Evolutionary conservation across 768 basidiomycete genomes (phyloP), one percentile per base, ranked within the genome.

Genomic region (Rhizopogon vinicolor): DNA sequence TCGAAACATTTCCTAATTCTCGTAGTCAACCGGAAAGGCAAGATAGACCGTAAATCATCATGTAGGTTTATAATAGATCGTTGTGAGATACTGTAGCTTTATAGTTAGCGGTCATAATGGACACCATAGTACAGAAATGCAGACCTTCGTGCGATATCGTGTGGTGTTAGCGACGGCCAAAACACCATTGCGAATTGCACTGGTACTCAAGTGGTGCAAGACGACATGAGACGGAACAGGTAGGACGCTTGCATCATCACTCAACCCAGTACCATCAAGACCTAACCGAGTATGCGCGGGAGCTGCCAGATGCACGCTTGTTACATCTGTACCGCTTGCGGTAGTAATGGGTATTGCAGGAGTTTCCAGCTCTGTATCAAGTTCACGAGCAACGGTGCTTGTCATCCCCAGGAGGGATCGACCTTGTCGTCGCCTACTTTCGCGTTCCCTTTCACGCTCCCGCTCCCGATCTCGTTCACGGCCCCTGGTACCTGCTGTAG

Each of bases 141-240:
- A 53, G 65, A 92, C 92, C 87, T 96, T 98, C 75, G 89, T 84
- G 72, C 85, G 78, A 75, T 97, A 98, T 66, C 95, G 76, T 50
- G 87, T 93, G 55, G 95, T 98, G 57, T 85, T 92, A 28, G 87
- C 94, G 5, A 98, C 93, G 40, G 93, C 94, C 48, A 98, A 71
- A 44, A 96, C 92, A 7, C 93, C 94, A 68, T 94, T 94, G 70
- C 85, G 80, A 58, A 98, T 98, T 51, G 95, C 94, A 64, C 93
- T 96, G 58, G 95, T 97, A 58, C 91, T 91, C 63, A 98, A 72
- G 71, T 98, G 95, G 63, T 97, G 93, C 60, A 98, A 75, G 22
- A 98, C 93, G 39, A 93, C 92, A 74, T 98, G 95, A 39, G 85
- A 89, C 19, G 95, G 95, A 19, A 97, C 92, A 14, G 96, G 89